Evolutionary conservation across 306 rosid species (phyloP), one percentile per base, ranked within the genome.

Genomic region (Prunus fruticosa): DNA sequence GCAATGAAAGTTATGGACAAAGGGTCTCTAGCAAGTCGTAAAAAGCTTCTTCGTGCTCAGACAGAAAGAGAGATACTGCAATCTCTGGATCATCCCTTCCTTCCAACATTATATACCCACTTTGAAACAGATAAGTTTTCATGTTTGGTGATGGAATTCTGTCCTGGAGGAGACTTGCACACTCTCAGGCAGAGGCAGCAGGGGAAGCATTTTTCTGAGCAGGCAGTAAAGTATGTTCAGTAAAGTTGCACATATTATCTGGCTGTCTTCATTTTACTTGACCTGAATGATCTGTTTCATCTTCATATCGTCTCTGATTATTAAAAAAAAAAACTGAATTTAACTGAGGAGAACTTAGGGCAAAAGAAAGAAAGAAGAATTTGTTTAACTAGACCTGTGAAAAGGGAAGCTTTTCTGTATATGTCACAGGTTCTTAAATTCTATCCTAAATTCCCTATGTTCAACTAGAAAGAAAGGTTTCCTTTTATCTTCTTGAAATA

Each of bases 1-100:
- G 98, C 98, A 28, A 95, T 95, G 93, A 95, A 95, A 88, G 98
- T 95, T 80, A 95, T 95, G 98, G 98, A 95, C 90, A 95, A 95
- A 89, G 96, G 92, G 74, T 90, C 97, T 52, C 85, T 95, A 50
- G 97, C 96, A 3, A 90, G 92, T 78, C 96, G 98, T 23, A 95
- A 95, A 74, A 95, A 95, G 82, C 87, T 92, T 82, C 97, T 95
- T 71, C 97, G 98, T 71, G 98, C 97, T 54, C 98, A 95, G 91
- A 95, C 98, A 2, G 98, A 95, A 82, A 82, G 98, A 58, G 98
- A 95, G 81, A 95, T 95, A 67, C 87, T 95, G 62, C 98, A 95
- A 74, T 95, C 96, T 64, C 89, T 95, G 67, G 98, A 95, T 47
- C 98, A 95, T 74, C 98, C 98, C 6, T 95, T 95, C 87, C 98